phyloP scores from a whole-genome alignment of 2,329 filamentous ascomycete genomes.

The Curvularia spicifera region DNA sequence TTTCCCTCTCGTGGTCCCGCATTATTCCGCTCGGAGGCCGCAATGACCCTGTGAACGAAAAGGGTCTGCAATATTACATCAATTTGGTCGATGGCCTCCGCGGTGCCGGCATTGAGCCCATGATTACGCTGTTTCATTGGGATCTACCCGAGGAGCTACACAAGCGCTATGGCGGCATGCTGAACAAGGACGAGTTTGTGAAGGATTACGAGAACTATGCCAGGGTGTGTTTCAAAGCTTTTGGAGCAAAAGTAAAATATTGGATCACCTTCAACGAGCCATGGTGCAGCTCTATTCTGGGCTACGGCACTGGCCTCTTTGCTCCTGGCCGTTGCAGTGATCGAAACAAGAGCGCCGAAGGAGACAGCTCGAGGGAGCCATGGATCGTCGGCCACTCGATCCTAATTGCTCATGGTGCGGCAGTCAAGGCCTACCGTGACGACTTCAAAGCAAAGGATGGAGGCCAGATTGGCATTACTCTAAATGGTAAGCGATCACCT shows the following conservation, averaged over 20 bases:
- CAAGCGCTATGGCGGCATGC: slow-evolving; percentile 78
- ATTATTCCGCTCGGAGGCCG: slow-evolving; percentile 87
- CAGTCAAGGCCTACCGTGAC: slow-evolving; percentile 81
- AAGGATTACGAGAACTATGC: slow-evolving; percentile 82
- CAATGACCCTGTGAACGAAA: slow-evolving; percentile 79
- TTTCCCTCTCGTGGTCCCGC: slow-evolving; percentile 82
- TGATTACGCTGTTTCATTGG: slow-evolving; percentile 89
- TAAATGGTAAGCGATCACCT: slow-evolving; percentile 67
- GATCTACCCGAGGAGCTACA: slow-evolving; percentile 81
- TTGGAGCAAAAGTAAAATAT: slow-evolving; percentile 77
- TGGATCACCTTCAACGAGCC: slow-evolving; percentile 95
- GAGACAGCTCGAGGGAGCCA: slow-evolving; percentile 77
- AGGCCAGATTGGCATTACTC: slow-evolving; percentile 84
- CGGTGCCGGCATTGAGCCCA: slow-evolving; percentile 76
- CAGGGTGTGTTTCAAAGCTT: slow-evolving; percentile 73
- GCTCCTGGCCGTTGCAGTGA: slow-evolving; percentile 84
- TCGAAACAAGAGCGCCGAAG: slow-evolving; percentile 70
- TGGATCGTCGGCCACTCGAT: slow-evolving; percentile 85
- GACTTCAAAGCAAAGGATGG: slow-evolving; percentile 76
- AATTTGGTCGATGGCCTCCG: slow-evolving; percentile 79
- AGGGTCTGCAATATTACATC: slow-evolving; percentile 78
- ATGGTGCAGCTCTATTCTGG: slow-evolving; percentile 81
- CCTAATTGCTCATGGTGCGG: slow-evolving; percentile 78
- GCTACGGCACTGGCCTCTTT: slow-evolving; percentile 78
- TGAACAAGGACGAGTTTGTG: slow-evolving; percentile 83